Evolutionary conservation across 1,284 basidiomycete genomes (phyloP).

Genomic region (Trichosporon asahii): DNA sequence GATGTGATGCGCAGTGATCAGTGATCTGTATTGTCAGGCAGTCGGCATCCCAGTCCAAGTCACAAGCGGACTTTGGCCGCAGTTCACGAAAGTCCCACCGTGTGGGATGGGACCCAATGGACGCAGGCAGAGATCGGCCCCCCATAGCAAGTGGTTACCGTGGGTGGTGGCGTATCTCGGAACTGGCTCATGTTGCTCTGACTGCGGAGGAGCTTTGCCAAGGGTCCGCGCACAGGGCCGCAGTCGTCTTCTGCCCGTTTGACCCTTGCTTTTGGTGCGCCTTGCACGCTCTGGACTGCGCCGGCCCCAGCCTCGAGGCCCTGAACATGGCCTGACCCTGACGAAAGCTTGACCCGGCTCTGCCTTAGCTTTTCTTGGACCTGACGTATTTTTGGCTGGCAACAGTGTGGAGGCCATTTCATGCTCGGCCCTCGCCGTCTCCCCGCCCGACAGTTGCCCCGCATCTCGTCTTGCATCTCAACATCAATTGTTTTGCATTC

Average conservation of each 20-base stretch:
- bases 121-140: background rate
- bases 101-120: background rate
- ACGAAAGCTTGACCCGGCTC: background rate
- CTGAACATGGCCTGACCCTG: background rate
- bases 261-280: background rate
- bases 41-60: too few species aligned
- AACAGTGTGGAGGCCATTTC: background rate
- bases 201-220: background rate
- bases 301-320: background rate
- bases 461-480: background rate
- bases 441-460: background rate
- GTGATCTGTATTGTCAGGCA: too few species aligned
- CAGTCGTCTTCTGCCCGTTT: background rate
- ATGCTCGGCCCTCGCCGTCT: background rate
- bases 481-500: background rate
- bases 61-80: background rate
- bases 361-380: background rate
- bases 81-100: background rate
- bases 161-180: background rate
- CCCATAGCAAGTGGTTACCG: background rate
- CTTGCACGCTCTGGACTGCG: background rate
- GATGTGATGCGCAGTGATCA: background rate
- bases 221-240: background rate
- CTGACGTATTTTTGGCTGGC: background rate
- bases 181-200: background rate